These are phyloP conservation scores for Kazachstania sp. DNA, from an alignment of 1,139 yeast genomes.

Conservation along the genomic window DNA sequence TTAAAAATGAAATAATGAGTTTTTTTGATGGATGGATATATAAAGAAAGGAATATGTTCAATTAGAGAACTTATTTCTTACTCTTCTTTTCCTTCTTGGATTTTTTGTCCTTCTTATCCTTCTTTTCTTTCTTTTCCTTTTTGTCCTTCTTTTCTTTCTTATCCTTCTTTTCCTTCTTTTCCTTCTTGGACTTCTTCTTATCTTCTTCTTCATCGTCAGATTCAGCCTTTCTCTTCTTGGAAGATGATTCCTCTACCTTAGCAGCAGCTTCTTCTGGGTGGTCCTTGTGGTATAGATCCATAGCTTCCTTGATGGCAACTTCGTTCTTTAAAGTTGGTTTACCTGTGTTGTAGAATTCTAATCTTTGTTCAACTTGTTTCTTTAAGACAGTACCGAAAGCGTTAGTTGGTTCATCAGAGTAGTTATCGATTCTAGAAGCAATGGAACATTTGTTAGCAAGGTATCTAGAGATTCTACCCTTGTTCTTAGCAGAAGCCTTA, in stretches of 20 bases:
- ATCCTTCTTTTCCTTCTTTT: constrained; percentile 34
- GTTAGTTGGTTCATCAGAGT: constrained; percentile 75
- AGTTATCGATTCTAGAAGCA: constrained; percentile 97
- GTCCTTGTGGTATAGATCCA: constrained; percentile 56
- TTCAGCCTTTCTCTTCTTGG: constrained; percentile 39
- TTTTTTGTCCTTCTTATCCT: constrained; percentile 39
- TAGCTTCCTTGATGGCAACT: constrained; percentile 88
- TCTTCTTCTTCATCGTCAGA: constrained; percentile 34
- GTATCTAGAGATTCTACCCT: constrained; percentile 98
- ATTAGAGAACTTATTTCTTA: constrained; percentile 2
- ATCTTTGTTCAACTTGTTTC: constrained; percentile 96
- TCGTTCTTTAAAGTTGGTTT: constrained; percentile 93
- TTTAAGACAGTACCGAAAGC: constrained; percentile 86
- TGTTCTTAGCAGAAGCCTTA: constrained; percentile 91
- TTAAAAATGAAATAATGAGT: constrained; percentile 1
- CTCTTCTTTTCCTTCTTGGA: constrained; percentile 28
- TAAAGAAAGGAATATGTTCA: background rate
- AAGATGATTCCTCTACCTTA: constrained; percentile 31
- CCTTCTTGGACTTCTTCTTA: constrained; percentile 48
- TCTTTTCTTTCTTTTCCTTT: constrained; percentile 48
- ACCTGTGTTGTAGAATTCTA: constrained; percentile 92
- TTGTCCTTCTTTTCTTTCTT: constrained; percentile 45
- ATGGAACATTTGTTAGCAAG: constrained; percentile 98
- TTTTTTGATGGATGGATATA: background rate
- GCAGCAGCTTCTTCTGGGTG: constrained; percentile 35